Evolutionary conservation across 2,329 filamentous ascomycete genomes (phyloP), one percentile per base, ranked within the genome.

Genomic region (Harringtonia lauricola): DNA sequence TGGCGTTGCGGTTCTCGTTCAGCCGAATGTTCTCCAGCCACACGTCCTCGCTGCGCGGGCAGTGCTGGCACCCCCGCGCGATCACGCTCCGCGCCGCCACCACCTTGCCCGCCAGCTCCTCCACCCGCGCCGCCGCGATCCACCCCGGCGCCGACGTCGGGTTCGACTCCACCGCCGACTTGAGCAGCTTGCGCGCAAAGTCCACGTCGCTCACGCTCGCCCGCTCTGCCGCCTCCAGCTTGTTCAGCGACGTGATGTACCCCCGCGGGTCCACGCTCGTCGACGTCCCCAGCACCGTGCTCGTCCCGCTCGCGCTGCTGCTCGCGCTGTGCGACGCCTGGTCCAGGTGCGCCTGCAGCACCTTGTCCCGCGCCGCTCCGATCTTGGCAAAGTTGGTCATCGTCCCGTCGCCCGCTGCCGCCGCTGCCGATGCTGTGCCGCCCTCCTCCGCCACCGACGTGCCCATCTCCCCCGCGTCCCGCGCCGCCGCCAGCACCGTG

Each of bases 351-450:
- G 94, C 90, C 59, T 95, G 84, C 42, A 98, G 74, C 34, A 95
- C 92, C 63, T 95, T 95, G 67, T 95, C 87, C 66, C 92, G 81
- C 18, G 92, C 94, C 36, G 89, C 88, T 63, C 94, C 92, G 50
- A 98, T 96, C 61, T 95, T 86, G 36, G 90, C 90, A 59, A 98
- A 98, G 59, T 98, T 95, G 12, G 90, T 98, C 77, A 95, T 92
- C 1, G 88, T 94, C 2, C 90, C 89, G 56, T 95, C 88, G 46
- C 81, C 74, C 26, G 10, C 34, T 18, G 12, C 44, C 34, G 15
- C 36, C 28, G 22, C 7, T 35, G 24, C 62, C 64, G 39, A 71
- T 65, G 2, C 58, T 18, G 63, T 67, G 2, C 66, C 62, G 2
- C 79, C 83, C 48, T 95, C 89, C 31, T 94, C 87, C 36, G 80